Conservation (phyloP, 345 rosid genomes). For the Syzygium aromaticum region DNA sequence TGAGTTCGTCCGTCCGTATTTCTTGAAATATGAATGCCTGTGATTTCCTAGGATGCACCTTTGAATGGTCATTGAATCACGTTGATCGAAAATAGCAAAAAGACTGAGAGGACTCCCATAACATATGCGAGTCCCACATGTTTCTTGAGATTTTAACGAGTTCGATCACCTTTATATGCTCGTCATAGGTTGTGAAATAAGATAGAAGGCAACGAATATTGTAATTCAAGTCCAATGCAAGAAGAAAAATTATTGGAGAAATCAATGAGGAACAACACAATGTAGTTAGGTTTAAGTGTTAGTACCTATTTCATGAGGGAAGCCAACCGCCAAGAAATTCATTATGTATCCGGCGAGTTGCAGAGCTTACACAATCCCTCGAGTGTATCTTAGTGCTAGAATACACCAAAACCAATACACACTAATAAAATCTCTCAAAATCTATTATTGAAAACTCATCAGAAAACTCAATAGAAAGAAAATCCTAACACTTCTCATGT, state of each 20-base stretch:
- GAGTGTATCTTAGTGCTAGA: neutral
- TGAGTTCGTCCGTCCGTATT: neutral
- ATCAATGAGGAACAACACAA: neutral
- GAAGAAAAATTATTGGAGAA: neutral
- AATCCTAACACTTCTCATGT: neutral
- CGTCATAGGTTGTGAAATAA: neutral
- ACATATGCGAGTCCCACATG: neutral
- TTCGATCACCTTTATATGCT: neutral
- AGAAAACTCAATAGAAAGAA: neutral
- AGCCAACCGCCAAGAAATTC: neutral
- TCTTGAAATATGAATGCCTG: neutral
- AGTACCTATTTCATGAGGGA: neutral
- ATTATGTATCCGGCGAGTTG: neutral
- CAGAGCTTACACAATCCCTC: neutral
- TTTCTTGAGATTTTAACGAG: neutral
- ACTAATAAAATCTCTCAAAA: neutral
- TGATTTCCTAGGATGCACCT: neutral
- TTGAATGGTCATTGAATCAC: neutral
- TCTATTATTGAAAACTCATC: too few species aligned
- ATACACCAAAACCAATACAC: neutral
- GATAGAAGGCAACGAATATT: neutral
- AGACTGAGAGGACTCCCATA: neutral
- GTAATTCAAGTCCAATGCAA: neutral
- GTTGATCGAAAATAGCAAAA: neutral
- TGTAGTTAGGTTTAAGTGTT: neutral